These are phyloP conservation scores for Coemansia biformis DNA, from an alignment of 192 early-diverging fungal species.

Conservation along the genomic window DNA sequence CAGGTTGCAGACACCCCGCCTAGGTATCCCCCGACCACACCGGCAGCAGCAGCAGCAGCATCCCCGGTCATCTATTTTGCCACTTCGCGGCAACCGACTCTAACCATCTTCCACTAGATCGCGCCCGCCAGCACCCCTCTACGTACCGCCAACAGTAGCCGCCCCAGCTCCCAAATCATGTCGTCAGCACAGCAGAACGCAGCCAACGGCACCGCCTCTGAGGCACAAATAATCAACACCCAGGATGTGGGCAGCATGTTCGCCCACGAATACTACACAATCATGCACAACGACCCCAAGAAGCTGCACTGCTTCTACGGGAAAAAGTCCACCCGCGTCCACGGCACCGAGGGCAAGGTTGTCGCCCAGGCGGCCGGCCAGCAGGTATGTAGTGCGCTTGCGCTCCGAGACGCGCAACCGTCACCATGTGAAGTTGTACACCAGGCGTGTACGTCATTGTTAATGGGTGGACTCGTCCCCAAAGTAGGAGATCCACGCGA, in stretches of 20 bases:
- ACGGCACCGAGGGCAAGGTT: slow-evolving; percentile 77
- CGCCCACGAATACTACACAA: slow-evolving; percentile 91
- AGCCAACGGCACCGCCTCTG: slow-evolving; percentile 32
- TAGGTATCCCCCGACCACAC: too few species aligned
- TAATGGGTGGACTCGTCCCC: background rate
- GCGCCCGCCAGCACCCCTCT: too few species aligned
- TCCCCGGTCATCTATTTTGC: too few species aligned
- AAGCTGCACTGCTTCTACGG: slow-evolving; percentile 84
- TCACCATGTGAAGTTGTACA: too few species aligned
- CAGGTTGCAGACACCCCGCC: too few species aligned
- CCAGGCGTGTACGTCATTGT: too few species aligned
- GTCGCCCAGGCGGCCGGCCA: slow-evolving; percentile 64
- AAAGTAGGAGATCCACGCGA: slow-evolving; percentile 71
- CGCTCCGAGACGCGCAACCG: too few species aligned
- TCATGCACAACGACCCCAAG: slow-evolving; percentile 77
- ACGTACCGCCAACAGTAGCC: too few species aligned
- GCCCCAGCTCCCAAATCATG: slow-evolving; percentile 12
- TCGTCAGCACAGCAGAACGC: slow-evolving; percentile 32
- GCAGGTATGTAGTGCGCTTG: slow-evolving; percentile 33
- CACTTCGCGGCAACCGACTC: too few species aligned
- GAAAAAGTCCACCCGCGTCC: slow-evolving; percentile 74
- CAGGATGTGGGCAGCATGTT: slow-evolving; percentile 89
- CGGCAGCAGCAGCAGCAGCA: too few species aligned
- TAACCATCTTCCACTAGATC: too few species aligned
- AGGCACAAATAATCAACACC: slow-evolving; percentile 29